Conservation (phyloP, 2,329 filamentous ascomycete species). For the Dothidotthia symphoricarpi region DNA sequence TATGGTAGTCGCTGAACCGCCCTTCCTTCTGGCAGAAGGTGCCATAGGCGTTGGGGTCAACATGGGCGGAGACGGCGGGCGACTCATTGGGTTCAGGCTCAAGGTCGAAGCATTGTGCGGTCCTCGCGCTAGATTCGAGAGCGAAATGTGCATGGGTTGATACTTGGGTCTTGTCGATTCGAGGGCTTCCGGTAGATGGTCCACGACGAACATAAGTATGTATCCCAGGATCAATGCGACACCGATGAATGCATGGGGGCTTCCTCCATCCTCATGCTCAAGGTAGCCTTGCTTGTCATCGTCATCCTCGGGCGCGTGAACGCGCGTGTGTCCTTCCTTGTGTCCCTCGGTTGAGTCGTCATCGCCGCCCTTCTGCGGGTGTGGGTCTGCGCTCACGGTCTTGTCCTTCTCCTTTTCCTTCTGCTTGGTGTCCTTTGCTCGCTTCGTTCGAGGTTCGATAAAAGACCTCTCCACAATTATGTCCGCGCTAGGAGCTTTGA, state of each 20-base stretch:
- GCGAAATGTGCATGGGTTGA: slow-evolving; percentile 78
- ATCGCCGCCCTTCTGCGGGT: slow-evolving; percentile 38
- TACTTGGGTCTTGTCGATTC: slow-evolving; percentile 59
- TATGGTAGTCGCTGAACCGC: slow-evolving; percentile 61
- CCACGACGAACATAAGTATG: slow-evolving; percentile 94
- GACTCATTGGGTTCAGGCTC: slow-evolving; percentile 34
- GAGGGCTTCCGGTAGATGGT: slow-evolving; percentile 48
- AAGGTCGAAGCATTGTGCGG: slow-evolving; percentile 43
- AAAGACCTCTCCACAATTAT: slow-evolving; percentile 24
- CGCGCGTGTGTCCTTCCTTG: slow-evolving; percentile 39
- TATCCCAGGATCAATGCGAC: slow-evolving; percentile 85
- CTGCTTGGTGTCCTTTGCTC: slow-evolving; percentile 25
- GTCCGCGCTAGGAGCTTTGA: slow-evolving; percentile 20
- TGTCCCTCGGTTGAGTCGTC: slow-evolving; percentile 42
- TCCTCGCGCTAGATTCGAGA: slow-evolving; percentile 71
- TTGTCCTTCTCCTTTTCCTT: slow-evolving; percentile 24
- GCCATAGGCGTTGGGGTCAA: slow-evolving; percentile 37
- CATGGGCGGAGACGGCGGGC: slow-evolving; percentile 22
- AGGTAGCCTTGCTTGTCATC: slow-evolving; percentile 47
- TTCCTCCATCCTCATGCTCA: slow-evolving; percentile 41
- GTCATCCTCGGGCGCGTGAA: slow-evolving; percentile 34
- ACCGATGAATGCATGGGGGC: slow-evolving; percentile 74
- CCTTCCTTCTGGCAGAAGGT: slow-evolving; percentile 29
- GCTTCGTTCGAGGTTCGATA: slow-evolving; percentile 20
- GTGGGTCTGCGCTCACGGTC: slow-evolving; percentile 18